Conservation (phyloP, 768 basidiomycete genomes). For the Rickenella mellea region DNA sequence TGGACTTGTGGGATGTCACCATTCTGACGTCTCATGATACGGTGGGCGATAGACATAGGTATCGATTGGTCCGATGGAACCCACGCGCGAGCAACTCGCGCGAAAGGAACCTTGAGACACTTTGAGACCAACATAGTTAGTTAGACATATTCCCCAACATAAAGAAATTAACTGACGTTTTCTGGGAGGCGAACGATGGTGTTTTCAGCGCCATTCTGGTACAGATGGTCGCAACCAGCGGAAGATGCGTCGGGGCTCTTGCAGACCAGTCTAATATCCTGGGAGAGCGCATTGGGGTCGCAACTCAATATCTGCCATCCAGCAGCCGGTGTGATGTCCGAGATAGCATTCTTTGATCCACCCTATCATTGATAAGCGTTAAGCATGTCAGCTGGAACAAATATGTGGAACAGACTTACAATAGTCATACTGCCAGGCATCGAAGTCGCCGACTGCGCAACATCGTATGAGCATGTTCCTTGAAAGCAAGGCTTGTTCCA, state of each 20-base stretch:
- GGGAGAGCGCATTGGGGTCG: constrained; percentile 25
- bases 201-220: constrained; percentile 27
- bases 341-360: constrained; percentile 12
- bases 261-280: constrained; percentile 46
- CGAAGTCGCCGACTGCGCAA: constrained; percentile 19
- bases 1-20: constrained; percentile 26
- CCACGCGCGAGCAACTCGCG: constrained; percentile 30
- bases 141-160: background rate
- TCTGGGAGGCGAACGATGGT: constrained; percentile 47
- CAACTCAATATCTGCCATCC: constrained; percentile 46
- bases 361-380: background rate
- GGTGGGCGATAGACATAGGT: constrained; percentile 19
- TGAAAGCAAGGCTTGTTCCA: constrained; percentile 30
- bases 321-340: constrained; percentile 33
- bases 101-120: constrained; percentile 20
- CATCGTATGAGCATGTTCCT: constrained; percentile 31
- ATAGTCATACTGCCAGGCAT: constrained; percentile 32
- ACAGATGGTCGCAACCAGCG: constrained; percentile 30
- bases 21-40: constrained; percentile 24
- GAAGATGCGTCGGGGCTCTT: constrained; percentile 14
- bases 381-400: background rate
- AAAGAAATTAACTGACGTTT: constrained; percentile 20
- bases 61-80: constrained; percentile 34
- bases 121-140: background rate
- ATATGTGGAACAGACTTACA: constrained; percentile 15